A percentile compares a stretch with the other conserved stretches of the same genome.
These are phyloP conservation scores for Antrodiella citrinella DNA, from an alignment of 768 basidiomycete genomes.

Conservation along the genomic window DNA sequence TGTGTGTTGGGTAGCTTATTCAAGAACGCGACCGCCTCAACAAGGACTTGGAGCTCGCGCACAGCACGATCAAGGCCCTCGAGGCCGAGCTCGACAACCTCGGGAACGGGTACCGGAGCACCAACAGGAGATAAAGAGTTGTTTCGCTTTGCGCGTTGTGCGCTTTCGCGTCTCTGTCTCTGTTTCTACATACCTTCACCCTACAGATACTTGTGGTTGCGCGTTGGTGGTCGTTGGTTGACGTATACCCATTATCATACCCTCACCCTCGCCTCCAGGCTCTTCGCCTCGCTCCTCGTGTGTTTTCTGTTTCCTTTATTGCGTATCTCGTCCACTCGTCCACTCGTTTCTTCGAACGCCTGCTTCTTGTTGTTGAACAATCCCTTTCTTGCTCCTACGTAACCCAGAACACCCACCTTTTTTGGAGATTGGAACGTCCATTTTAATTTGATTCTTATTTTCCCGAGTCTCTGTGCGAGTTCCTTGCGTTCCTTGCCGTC, in stretches of 20 bases:
- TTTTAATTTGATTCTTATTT: too few relatives aligned
- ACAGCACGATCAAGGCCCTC: conserved; percentile 85
- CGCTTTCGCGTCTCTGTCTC: not conserved
- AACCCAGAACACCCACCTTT: too few relatives aligned
- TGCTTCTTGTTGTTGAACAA: too few relatives aligned
- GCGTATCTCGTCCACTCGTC: too few relatives aligned
- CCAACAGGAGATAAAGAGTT: conserved; percentile 44
- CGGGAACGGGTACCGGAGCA: conserved; percentile 76
- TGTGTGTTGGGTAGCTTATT: conserved; percentile 70
- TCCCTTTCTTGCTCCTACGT: too few relatives aligned
- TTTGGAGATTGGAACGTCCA: too few relatives aligned
- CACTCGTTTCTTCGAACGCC: too few relatives aligned
- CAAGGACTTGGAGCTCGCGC: conserved; percentile 93
- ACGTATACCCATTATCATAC: conserved; percentile 2
- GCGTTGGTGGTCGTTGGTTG: too few relatives aligned
- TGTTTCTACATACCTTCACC: not conserved
- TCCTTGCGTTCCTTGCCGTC: too few relatives aligned
- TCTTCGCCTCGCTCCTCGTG: not conserved
- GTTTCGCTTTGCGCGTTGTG: not conserved
- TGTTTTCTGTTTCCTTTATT: not conserved
- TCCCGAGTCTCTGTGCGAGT: too few relatives aligned
- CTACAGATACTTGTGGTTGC: too few relatives aligned
- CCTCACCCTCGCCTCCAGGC: not conserved
- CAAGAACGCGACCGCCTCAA: conserved; percentile 98
- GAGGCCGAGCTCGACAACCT: conserved; percentile 88